Conservation (phyloP, 768 basidiomycete species). For the Boletus rex-veris region DNA sequence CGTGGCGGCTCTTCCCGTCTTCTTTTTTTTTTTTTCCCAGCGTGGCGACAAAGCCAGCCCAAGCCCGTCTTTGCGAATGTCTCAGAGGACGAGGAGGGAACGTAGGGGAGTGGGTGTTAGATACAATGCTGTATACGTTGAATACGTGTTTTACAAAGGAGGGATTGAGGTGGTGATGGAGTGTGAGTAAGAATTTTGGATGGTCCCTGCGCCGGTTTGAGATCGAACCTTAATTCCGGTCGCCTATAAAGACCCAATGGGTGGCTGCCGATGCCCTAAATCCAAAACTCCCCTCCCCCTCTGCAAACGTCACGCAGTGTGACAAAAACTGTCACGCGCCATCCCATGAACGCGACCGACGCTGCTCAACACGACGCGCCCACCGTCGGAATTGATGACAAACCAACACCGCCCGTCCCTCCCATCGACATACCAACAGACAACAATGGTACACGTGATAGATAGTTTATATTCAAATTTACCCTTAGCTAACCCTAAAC, state of each 20-base stretch:
- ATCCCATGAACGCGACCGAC: conserved; percentile 57
- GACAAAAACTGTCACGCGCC: conserved; percentile 62
- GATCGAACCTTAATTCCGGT: conserved; percentile 82
- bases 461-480: conserved; percentile 28
- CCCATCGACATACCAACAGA: conserved; percentile 18
- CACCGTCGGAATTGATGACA: conserved; percentile 29
- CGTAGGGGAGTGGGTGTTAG: conserved; percentile 39
- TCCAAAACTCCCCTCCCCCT: conserved; percentile 53
- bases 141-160: conserved; percentile 5
- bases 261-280: conserved; percentile 66
- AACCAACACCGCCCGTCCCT: conserved; percentile 19
- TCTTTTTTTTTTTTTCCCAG: conserved; percentile 58
- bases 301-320: conserved; percentile 55
- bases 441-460: conserved; percentile 41
- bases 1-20: conserved; percentile 48
- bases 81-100: conserved; percentile 54
- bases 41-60: conserved; percentile 85
- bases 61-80: conserved; percentile 76
- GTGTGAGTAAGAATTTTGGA: conserved; percentile 38
- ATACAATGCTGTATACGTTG: conserved; percentile 2
- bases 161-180: conserved; percentile 19
- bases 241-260: conserved; percentile 80
- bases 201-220: conserved; percentile 71
- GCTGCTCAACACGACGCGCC: conserved; percentile 29
- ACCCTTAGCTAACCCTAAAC: conserved; percentile 39